These are phyloP conservation scores for Dissophora ornata DNA, from an alignment of 192 early-diverging fungal species.

Conservation along the genomic window DNA sequence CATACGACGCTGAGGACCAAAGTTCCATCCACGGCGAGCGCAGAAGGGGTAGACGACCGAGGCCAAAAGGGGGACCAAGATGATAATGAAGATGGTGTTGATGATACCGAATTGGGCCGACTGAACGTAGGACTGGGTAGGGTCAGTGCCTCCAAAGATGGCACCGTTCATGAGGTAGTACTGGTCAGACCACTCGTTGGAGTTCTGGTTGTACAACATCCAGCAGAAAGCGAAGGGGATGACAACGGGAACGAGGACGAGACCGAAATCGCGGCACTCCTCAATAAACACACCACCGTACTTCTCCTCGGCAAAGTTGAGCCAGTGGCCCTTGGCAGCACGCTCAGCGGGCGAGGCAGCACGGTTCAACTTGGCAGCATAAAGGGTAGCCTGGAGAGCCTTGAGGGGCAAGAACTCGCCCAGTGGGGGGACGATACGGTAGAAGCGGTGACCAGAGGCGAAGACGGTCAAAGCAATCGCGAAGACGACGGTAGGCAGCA, in stretches of 20 bases:
- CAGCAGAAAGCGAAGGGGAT: conserved; percentile 48
- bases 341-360: conserved; percentile 38
- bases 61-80: conserved; percentile 66
- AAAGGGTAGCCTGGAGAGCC: conserved; percentile 49
- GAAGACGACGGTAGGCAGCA: conserved; percentile 55
- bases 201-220: conserved; percentile 59
- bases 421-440: conserved; percentile 72
- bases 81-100: conserved; percentile 63
- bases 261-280: conserved; percentile 42
- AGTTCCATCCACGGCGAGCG: conserved; percentile 52
- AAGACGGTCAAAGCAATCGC: conserved; percentile 59
- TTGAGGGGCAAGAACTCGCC: conserved; percentile 65
- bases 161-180: conserved; percentile 53
- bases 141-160: conserved; percentile 35
- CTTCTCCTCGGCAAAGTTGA: conserved; percentile 59
- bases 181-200: conserved; percentile 53
- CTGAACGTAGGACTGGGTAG: conserved; percentile 13
- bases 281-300: conserved; percentile 51
- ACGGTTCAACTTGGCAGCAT: conserved; percentile 13
- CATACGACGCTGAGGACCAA: conserved; percentile 66
- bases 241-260: conserved; percentile 38
- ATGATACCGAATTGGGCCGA: conserved; percentile 26
- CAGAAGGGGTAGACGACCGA: conserved; percentile 65
- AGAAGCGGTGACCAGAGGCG: conserved; percentile 60
- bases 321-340: conserved; percentile 46